phyloP scores from a whole-genome alignment of 495 filamentous ascomycete species.

The Hypoxylon rickii region DNA sequence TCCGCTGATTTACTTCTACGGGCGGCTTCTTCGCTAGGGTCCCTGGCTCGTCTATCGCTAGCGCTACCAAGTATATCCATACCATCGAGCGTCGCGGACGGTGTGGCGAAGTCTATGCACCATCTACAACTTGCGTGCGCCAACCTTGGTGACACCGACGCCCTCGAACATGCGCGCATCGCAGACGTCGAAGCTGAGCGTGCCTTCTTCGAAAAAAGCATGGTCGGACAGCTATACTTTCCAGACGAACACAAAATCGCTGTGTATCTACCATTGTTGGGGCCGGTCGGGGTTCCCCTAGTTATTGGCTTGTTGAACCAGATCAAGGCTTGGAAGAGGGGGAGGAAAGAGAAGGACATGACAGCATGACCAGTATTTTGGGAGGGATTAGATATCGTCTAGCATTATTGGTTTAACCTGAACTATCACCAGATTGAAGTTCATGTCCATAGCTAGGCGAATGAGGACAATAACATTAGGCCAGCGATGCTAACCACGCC shows the following conservation, averaged over 20 bases:
- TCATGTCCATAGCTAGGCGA: no score
- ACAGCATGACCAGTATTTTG: constrained; percentile 16
- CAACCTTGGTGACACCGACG: constrained; percentile 63
- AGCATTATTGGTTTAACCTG: no score
- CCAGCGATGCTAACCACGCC: no score
- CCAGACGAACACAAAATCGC: constrained; percentile 99
- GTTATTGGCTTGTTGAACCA: constrained; percentile 84
- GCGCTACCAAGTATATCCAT: constrained; percentile 91
- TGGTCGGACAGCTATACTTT: constrained; percentile 98
- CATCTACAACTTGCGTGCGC: constrained; percentile 79
- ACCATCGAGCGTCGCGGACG: constrained; percentile 80
- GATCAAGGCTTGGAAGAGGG: constrained; percentile 60
- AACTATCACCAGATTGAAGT: no score
- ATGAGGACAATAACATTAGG: no score
- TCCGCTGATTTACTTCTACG: constrained; percentile 86
- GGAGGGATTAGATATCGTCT: neutral
- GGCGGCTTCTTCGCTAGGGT: constrained; percentile 92
- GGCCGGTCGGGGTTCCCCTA: constrained; percentile 89
- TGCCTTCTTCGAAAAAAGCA: constrained; percentile 97
- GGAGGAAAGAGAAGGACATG: constrained; percentile 44
- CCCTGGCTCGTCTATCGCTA: constrained; percentile 80
- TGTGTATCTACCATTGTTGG: constrained; percentile 89
- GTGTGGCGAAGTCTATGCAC: constrained; percentile 76
- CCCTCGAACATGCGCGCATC: constrained; percentile 75
- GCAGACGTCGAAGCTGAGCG: constrained; percentile 89